A percentile compares a stretch with the other conserved stretches of the same genome.
Evolutionary conservation across 2,329 filamentous ascomycete species (phyloP).

Genomic region (Meredithiella fracta): DNA sequence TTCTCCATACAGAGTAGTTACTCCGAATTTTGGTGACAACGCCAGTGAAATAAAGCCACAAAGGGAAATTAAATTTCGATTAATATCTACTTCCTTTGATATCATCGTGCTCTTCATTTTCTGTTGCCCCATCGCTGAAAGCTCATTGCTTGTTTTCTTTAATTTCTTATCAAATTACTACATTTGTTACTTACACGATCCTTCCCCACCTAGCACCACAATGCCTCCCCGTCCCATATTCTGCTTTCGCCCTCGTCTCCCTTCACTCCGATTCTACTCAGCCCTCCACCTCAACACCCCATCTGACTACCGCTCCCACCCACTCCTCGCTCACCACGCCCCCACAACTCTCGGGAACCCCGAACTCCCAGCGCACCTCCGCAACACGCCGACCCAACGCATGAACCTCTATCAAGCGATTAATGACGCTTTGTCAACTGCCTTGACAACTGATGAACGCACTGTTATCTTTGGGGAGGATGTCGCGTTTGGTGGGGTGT

Average conservation of each 20-base stretch:
- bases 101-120: too few relatives aligned
- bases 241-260: not conserved
- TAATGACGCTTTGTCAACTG: conserved; percentile 73
- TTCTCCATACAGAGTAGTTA: not conserved
- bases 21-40: not conserved
- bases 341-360: conserved; percentile 52
- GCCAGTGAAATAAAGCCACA: not conserved
- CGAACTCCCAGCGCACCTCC: conserved; percentile 51
- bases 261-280: conserved; percentile 28
- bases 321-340: conserved; percentile 65
- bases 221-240: not conserved
- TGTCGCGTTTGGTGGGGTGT: conserved; percentile 91
- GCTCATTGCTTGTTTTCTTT: too few relatives aligned
- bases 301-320: conserved; percentile 69
- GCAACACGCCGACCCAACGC: conserved; percentile 58
- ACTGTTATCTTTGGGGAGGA: conserved; percentile 93
- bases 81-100: too few relatives aligned
- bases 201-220: not conserved
- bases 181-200: not conserved
- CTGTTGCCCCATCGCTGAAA: too few relatives aligned
- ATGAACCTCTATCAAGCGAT: conserved; percentile 91
- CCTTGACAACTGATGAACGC: conserved; percentile 66
- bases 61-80: too few relatives aligned
- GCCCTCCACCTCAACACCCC: conserved; percentile 61
- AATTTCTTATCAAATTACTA: not conserved